Evolutionary conservation across 805 yeast species (phyloP), one percentile per base, ranked within the genome.

Genomic region (Candida pseudofarinosa): DNA sequence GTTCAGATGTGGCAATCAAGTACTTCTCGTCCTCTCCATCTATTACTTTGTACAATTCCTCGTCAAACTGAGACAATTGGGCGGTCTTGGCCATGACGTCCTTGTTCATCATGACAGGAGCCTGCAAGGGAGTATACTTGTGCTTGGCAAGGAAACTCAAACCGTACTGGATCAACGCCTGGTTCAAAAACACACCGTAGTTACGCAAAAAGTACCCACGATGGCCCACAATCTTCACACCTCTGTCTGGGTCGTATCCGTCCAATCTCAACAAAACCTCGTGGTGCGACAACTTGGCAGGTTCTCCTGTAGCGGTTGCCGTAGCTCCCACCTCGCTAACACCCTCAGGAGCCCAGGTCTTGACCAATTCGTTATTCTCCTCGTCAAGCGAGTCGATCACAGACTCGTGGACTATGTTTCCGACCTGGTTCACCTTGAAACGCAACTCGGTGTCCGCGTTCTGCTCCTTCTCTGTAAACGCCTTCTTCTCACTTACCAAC

Each of bases 61-160:
- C 99, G 67, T 93, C 99, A 58, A 93, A 93, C 62, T 93, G 90
- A 31, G 97, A 89, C 65, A 93, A 81, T 73, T 93, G 99, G 6
- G 99, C 99, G 54, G 99, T 93, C 72, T 88, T 90, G 55, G 98
- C 98, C 99, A 93, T 93, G 44, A 89, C 95, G 45, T 93, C 98
- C 73, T 93, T 93, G 81, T 93, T 93, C 97, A 93, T 88, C 99
- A 93, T 93, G 36, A 91, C 97, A 45, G 99, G 99, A 13, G 99
- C 95, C 75, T 93, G 99, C 67, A 93, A 76, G 50, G 98, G 96
- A 42, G 76, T 74, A 75, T 88, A 93, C 40, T 83, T 89, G 55
- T 83, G 80, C 57, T 79, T 71, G 50, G 87, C 79, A 65, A 93
- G 78, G 71, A 88, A 90, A 47, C 77, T 75, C 62, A 93, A 79